A percentile compares a stretch with the other conserved stretches of the same genome.
Evolutionary conservation across 352 stramenopile genomes (phyloP).

Genomic region (Phytopythium vexans): DNA sequence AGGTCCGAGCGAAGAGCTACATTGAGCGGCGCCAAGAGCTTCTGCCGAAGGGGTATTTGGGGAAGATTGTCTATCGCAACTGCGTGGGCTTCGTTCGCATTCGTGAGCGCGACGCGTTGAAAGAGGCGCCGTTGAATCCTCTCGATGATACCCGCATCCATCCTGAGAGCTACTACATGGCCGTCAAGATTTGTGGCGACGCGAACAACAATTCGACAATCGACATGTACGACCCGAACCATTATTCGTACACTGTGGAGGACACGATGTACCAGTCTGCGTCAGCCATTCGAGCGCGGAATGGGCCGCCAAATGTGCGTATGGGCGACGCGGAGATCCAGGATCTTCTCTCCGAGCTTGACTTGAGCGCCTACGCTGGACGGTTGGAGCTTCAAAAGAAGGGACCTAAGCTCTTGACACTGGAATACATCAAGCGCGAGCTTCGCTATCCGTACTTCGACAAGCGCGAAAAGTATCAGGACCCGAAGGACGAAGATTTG

Average conservation of each 20-base stretch:
- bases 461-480: slow-evolving; percentile 81
- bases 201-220: slow-evolving; percentile 91
- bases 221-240: slow-evolving; percentile 89
- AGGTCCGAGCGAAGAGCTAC: slow-evolving; percentile 80
- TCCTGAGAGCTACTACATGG: slow-evolving; percentile 91
- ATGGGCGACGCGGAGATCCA: slow-evolving; percentile 81
- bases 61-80: slow-evolving; percentile 87
- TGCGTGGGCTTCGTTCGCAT: slow-evolving; percentile 87
- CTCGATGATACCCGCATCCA: slow-evolving; percentile 88
- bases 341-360: slow-evolving; percentile 81
- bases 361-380: slow-evolving; percentile 82
- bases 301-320: slow-evolving; percentile 46
- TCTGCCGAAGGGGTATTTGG: slow-evolving; percentile 77
- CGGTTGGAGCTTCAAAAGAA: slow-evolving; percentile 89
- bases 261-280: slow-evolving; percentile 90
- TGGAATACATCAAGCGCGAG: slow-evolving; percentile 89
- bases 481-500: slow-evolving; percentile 79
- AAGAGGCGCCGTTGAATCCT: slow-evolving; percentile 81
- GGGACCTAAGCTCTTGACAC: slow-evolving; percentile 79
- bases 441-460: slow-evolving; percentile 89
- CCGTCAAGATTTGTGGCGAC: slow-evolving; percentile 89
- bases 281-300: slow-evolving; percentile 72
- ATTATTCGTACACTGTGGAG: slow-evolving; percentile 89
- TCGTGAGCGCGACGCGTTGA: slow-evolving; percentile 79
- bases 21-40: slow-evolving; percentile 85